phyloP scores from a whole-genome alignment of 768 basidiomycete genomes.

The Lentinula edodes region DNA sequence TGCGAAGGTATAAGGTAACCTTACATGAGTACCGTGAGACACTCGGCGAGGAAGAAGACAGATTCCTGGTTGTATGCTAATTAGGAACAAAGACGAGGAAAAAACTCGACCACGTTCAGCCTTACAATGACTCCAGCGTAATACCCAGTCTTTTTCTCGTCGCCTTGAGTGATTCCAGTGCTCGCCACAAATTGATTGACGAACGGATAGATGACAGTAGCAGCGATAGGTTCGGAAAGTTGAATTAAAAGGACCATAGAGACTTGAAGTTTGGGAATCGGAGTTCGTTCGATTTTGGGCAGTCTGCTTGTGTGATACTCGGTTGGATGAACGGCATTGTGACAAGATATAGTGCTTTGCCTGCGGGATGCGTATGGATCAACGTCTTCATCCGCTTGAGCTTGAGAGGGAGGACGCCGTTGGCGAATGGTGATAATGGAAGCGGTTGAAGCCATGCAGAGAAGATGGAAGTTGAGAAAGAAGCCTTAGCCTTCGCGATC shows the following conservation, averaged over 20 bases:
- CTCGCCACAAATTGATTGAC: slow-evolving; percentile 12
- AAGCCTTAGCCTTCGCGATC: neutral
- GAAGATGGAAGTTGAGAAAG: neutral
- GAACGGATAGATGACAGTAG: slow-evolving; percentile 20
- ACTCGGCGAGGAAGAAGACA: slow-evolving; percentile 24
- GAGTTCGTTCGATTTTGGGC: slow-evolving; percentile 14
- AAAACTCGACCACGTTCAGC: neutral
- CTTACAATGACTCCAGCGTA: slow-evolving; percentile 18
- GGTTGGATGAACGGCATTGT: neutral
- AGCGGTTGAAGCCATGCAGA: neutral
- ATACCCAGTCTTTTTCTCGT: slow-evolving; percentile 16
- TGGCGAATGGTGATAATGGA: neutral
- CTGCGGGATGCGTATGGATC: neutral
- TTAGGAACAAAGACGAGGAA: neutral
- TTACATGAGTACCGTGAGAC: slow-evolving; percentile 13
- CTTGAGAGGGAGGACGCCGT: neutral
- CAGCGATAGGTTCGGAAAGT: slow-evolving; percentile 25
- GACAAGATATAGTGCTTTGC: neutral
- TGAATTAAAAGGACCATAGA: slow-evolving; percentile 30
- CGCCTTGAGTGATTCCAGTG: slow-evolving; percentile 13
- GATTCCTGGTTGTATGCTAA: slow-evolving; percentile 17
- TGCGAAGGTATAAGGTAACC: no score
- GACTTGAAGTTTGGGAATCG: slow-evolving; percentile 34
- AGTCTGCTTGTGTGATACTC: neutral
- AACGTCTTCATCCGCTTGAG: neutral